Evolutionary conservation across 2,329 filamentous ascomycete species (phyloP), one percentile per base, ranked within the genome.

Genomic region (Pseudonectria buxi): DNA sequence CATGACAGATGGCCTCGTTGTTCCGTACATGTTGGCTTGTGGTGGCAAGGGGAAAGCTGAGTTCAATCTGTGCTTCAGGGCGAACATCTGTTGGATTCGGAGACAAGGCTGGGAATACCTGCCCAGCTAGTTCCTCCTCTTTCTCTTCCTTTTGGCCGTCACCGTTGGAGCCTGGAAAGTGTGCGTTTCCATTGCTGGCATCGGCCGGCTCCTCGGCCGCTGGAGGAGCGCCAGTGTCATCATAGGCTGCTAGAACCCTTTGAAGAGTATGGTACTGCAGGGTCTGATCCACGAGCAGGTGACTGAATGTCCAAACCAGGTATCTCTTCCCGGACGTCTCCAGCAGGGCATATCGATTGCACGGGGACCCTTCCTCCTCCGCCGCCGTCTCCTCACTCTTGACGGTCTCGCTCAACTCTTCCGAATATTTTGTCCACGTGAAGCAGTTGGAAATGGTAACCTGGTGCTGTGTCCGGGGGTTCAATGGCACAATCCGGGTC

Each of bases 291-390:
- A 34, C 22, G 9, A 34, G 22, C 24, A 26, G 22, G 25, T 34
- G 32, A 27, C 24, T 34, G 24, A 34, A 34, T 16, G 32, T 34
- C 32, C 32, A 34, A 10, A 34, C 7, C 22, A 34, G 32, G 10
- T 26, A 18, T 34, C 24, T 34, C 14, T 34, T 34, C 13, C 32
- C 14, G 7, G 22, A 18, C 13, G 14, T 18, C 25, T 34, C 32
- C 13, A 34, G 7, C 22, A 34, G 11, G 4, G 32, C 32, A 16
- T 34, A 34, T 27, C 32, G 32, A 16, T 34, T 34, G 24, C 32
- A 28, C 7, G 13, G 24, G 14, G 18, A 11, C 14, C 24, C 32
- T 14, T 25, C 18, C 32, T 13, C 32, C 18, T 13, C 32, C 10
- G 32, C 24, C 12, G 32, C 32, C 5, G 25, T 26, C 14, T 34